phyloP scores from a whole-genome alignment of 164 flowering plant species.

The Magnolia sinica region DNA sequence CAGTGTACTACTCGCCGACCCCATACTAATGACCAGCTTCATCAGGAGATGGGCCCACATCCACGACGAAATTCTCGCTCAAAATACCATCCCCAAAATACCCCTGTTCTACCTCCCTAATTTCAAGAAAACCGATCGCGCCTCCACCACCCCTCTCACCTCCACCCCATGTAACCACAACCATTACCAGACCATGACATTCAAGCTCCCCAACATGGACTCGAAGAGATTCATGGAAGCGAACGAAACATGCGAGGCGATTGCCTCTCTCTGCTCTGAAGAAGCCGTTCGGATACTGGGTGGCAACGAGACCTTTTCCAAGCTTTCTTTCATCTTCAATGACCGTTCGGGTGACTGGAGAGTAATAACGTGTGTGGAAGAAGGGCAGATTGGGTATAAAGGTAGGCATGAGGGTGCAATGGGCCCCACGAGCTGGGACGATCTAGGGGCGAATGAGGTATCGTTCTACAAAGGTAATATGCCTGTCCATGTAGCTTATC shows the following conservation, averaged over 20 bases:
- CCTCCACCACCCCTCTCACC: not conserved
- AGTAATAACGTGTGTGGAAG: not conserved
- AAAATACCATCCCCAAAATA: not conserved
- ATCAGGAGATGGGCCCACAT: not conserved
- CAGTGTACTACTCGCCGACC: constrained; percentile 8
- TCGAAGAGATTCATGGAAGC: not conserved
- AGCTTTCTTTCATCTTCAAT: not conserved
- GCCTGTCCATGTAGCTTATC: constrained; percentile 3
- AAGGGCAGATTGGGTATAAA: not conserved
- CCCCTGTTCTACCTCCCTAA: constrained; percentile 9
- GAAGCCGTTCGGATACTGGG: not conserved
- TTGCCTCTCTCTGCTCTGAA: not conserved
- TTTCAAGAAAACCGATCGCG: not conserved
- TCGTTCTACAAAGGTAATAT: constrained; percentile 2
- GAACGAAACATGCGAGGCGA: not conserved
- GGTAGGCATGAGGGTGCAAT: not conserved
- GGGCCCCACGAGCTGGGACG: not conserved
- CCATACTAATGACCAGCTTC: constrained; percentile 4
- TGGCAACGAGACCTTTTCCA: not conserved
- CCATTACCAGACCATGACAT: not conserved
- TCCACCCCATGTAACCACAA: not conserved
- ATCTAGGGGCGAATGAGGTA: not conserved
- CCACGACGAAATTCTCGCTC: constrained; percentile 7
- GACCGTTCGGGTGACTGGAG: constrained; percentile 2
- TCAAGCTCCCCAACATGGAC: not conserved